Evolutionary conservation across 306 rosid genomes (phyloP).

Genomic region (Luffa aegyptiaca): DNA sequence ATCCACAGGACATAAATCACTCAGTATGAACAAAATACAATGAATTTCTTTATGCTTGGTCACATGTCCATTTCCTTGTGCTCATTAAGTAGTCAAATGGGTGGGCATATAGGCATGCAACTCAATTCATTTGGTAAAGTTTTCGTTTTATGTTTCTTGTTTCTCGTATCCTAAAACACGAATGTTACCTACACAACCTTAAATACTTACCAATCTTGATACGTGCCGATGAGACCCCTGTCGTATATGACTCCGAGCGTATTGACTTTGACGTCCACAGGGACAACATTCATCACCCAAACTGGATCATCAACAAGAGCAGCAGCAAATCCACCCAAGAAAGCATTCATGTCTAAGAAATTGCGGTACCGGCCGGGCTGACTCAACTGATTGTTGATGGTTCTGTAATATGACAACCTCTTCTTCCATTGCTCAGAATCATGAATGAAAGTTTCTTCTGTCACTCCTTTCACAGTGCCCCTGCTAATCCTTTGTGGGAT

Average conservation of each 20-base stretch:
- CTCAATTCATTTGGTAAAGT: background rate
- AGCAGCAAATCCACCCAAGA: slow-evolving; percentile 80
- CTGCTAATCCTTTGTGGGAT: slow-evolving; percentile 57
- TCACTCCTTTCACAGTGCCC: slow-evolving; percentile 47
- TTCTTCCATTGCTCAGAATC: slow-evolving; percentile 54
- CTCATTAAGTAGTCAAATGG: background rate
- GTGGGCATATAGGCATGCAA: background rate
- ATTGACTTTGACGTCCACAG: slow-evolving; percentile 41
- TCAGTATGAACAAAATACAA: background rate
- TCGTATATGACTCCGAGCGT: slow-evolving; percentile 70
- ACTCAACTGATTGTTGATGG: slow-evolving; percentile 38
- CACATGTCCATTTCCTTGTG: background rate
- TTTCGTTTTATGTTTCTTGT: background rate
- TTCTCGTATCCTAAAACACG: background rate
- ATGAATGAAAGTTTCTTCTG: slow-evolving; percentile 24
- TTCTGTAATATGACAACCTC: slow-evolving; percentile 47
- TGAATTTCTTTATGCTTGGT: background rate
- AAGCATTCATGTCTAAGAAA: slow-evolving; percentile 73
- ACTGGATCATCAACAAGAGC: slow-evolving; percentile 47
- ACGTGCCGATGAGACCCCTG: slow-evolving; percentile 69
- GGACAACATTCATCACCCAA: slow-evolving; percentile 93
- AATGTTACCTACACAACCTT: background rate
- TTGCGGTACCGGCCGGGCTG: slow-evolving; percentile 63
- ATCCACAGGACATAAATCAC: background rate
- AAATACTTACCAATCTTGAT: slow-evolving; percentile 55